Conservation (phyloP, 441 rosid species). For the Brassica balearica region DNA sequence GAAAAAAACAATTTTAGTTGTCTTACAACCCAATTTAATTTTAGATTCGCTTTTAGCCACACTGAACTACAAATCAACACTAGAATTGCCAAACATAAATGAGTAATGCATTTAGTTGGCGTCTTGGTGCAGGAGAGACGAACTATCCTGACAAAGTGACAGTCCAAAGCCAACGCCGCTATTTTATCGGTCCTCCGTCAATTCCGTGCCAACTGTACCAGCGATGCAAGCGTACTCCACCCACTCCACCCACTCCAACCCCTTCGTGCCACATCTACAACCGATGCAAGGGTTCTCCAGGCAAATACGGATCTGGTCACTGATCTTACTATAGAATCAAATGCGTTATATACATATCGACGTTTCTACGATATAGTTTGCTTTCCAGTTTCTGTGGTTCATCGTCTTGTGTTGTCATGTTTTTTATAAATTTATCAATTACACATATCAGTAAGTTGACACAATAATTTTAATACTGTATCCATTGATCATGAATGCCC, state of each 20-base stretch:
- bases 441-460: neutral
- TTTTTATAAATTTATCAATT: too few species aligned
- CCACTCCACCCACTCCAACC: neutral
- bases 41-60: neutral
- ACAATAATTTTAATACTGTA: neutral
- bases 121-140: constrained; percentile 4
- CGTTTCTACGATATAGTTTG: neutral
- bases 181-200: neutral
- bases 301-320: neutral
- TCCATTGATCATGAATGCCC: neutral
- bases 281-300: neutral
- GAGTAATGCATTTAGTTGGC: neutral
- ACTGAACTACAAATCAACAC: neutral
- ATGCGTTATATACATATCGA: neutral
- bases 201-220: neutral
- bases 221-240: constrained; percentile 1
- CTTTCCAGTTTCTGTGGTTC: neutral
- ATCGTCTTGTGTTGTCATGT: neutral
- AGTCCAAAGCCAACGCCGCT: neutral
- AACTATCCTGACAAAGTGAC: neutral
- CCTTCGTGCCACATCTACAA: neutral
- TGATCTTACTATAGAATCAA: neutral
- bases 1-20: neutral
- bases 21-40: neutral
- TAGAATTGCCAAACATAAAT: neutral